Evolutionary conservation across 2,329 filamentous ascomycete species (phyloP), one percentile per base, ranked within the genome.

Genomic region (Hypoxylon sp.): DNA sequence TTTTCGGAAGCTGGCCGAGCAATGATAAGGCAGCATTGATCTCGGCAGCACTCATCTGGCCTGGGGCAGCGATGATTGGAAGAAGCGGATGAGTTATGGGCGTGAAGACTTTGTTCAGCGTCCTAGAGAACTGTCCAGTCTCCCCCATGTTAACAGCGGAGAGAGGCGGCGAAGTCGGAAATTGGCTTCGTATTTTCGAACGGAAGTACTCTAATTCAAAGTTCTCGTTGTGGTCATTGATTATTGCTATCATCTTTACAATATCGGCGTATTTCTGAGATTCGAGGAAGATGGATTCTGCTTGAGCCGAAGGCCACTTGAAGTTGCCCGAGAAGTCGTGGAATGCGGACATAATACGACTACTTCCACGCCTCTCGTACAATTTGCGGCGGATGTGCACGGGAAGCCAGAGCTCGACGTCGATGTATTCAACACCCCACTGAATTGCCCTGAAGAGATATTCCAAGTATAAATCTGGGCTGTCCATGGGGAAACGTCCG

Each of bases 121-220:
- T 91, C 71, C 93, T 86, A 1, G 92, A 95, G 51, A 96, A 86
- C 73, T 96, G 92, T 10, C 93, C 93, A n/a, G 88, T 87, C 70
- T 92, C 89, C 24, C 91, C 91, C 91, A 95, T 95, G 76, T 95
- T 95, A 69, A 96, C 87, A 6, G 91, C 92, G 1, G 92, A 95
- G 32, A 97, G 82, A 0, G 91, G 90, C 8, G 92, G 91, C 7
- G 84, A 83, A 65, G 89, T 84, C 0, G 90, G 85, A 68, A 90
- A 89, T 65, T 90, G 87, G 28, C 85, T 81, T 72, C 88, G 88
- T 74, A 95, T 89, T 68, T 88, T 86, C 10, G 91, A 93, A 28
- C 92, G 89, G 78, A 97, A 96, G 77, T 94, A 94, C 76, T 96
- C 93, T 32, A 96, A 84, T 79, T 96, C 92, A 74, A 96, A 95